These are phyloP conservation scores for Verticillium alfalfae DNA, from an alignment of 2,329 filamentous ascomycete species.

Conservation along the genomic window DNA sequence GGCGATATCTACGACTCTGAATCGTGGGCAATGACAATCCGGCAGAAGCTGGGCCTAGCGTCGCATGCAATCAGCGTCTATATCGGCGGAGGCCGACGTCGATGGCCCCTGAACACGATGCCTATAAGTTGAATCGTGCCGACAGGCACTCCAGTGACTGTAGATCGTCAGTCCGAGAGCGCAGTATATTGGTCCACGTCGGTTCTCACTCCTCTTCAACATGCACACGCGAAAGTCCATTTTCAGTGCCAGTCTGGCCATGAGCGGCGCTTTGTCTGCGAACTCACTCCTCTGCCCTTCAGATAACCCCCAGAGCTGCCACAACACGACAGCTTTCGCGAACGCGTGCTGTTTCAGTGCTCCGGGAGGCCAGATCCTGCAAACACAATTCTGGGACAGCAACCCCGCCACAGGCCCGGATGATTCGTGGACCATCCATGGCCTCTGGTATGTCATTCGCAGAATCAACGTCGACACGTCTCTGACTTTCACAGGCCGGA, in stretches of 20 bases:
- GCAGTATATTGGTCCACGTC: too few species aligned
- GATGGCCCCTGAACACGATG: not conserved
- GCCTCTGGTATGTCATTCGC: constrained; percentile 38
- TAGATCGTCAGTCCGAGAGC: not conserved
- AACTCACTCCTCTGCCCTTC: constrained; percentile 14
- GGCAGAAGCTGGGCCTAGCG: not conserved
- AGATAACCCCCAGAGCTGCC: constrained; percentile 52
- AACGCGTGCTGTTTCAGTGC: constrained; percentile 72
- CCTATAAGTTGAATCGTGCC: not conserved
- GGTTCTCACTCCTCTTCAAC: not conserved
- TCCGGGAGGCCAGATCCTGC: constrained; percentile 64
- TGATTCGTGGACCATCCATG: constrained; percentile 71
- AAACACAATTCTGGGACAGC: constrained; percentile 76
- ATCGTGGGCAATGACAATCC: not conserved
- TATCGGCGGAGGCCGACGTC: not conserved
- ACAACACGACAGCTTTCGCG: constrained; percentile 52
- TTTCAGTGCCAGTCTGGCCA: not conserved
- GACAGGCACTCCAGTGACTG: not conserved
- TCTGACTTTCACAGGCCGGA: constrained; percentile 40
- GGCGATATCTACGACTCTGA: not conserved
- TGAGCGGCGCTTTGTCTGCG: not conserved
- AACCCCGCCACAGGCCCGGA: constrained; percentile 57
- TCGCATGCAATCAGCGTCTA: not conserved
- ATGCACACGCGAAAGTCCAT: not conserved
- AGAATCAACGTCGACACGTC: not conserved